A percentile compares a stretch with the other conserved stretches of the same genome.
These are phyloP conservation scores for Linnemannia hyalina DNA, from an alignment of 192 early-diverging fungal species.

Conservation along the genomic window DNA sequence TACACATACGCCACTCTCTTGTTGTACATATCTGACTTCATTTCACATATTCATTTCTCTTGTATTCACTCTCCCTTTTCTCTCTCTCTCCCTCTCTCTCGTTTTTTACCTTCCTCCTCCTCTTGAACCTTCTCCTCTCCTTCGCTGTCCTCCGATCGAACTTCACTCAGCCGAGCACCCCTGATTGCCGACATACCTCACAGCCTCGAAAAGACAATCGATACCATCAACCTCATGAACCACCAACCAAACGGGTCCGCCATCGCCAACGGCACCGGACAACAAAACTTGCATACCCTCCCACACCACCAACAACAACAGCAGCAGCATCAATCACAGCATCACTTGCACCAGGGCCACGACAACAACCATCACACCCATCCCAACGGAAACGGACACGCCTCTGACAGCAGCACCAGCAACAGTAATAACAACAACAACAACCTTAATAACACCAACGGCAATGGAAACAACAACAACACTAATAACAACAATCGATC, in stretches of 20 bases:
- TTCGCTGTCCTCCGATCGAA: neutral
- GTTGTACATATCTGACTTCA: neutral
- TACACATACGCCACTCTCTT: neutral
- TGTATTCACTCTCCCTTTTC: neutral
- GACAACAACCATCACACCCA: slow-evolving; percentile 1
- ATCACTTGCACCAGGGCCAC: slow-evolving; percentile 4
- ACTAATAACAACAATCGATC: slow-evolving; percentile 16
- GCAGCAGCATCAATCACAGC: slow-evolving; percentile 8
- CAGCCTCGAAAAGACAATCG: slow-evolving; percentile 37
- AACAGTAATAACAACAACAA: neutral
- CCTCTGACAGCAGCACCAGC: neutral
- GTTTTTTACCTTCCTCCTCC: too few species aligned
- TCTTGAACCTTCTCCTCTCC: neutral
- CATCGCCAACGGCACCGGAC: neutral
- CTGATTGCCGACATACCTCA: slow-evolving; percentile 32
- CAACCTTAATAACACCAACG: neutral
- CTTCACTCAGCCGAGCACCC: slow-evolving; percentile 18
- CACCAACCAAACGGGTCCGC: slow-evolving; percentile 13
- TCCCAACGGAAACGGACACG: slow-evolving; percentile 6
- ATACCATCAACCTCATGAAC: slow-evolving; percentile 57
- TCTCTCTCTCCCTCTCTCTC: neutral
- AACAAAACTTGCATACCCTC: neutral
- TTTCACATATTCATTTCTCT: neutral
- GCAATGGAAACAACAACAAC: slow-evolving; percentile 7
- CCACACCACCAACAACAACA: slow-evolving; percentile 27